Base-by-base conservation (phyloP, 164 flowering plant genomes). In the Santalum album region DNA sequence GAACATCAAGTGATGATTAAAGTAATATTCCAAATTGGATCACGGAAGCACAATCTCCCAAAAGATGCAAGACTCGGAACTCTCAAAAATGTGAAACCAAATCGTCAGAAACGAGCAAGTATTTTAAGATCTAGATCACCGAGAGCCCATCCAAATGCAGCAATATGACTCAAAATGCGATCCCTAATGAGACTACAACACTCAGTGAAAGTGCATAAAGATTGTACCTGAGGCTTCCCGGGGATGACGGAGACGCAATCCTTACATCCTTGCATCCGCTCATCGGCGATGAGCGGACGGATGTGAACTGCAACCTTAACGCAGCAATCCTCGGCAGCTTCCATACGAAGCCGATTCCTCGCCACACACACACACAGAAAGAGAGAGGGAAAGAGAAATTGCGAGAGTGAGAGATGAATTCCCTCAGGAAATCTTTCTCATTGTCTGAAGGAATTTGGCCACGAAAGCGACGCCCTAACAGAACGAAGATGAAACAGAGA, bases 271-370 rank as follows among this genome's bases (percentile, higher is more conserved):
- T 90, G 96, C 38, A 81, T 65, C 52, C 64, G 61, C 68, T 94
- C 99, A 62, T 89, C 96, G 44, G 84, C 88, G 59, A 94, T 85
- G 26, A 94, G 79, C 9, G 99, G 97, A 44, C 99, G 63, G 39
- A 90, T 60, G 49, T 94, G 96, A 48, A 90, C 96, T 0, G 97
- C 96, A 19, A 92, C 99, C 61, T 87, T 92, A 3, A 92, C 99
- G 53, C 85, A 89, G 58, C 96, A 92, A 61, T 92, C 90, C 61
- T 92, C 96, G 38, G 64, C 65, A 42, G 77, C 73, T 69, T 73
- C 77, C 86, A 74, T 73, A 12, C 55, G 50, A 54, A 57, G 38
- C 58, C 38, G 42, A 21, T 6, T 43, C 46, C 58, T 23, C 35
- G 49, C 26, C 40, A 53, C n/a, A 56, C 17, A 7, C 23, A 44